Evolutionary conservation across 768 basidiomycete genomes (phyloP).

Genomic region (Kwoniella mangroviensis): DNA sequence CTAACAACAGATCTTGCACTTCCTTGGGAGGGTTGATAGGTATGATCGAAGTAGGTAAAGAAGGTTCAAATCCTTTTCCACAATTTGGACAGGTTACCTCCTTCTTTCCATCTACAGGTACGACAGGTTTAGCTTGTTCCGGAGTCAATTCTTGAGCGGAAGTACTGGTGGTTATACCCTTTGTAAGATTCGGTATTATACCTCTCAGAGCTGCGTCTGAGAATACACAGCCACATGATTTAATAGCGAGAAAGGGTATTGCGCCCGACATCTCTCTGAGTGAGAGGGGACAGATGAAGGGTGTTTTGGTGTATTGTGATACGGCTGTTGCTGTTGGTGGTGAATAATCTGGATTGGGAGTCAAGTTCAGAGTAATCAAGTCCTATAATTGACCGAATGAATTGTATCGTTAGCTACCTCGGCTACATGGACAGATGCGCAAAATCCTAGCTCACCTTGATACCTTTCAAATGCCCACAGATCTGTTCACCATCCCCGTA

Average conservation of each 20-base stretch:
- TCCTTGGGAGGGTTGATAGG: conserved; percentile 52
- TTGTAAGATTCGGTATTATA: conserved; percentile 75
- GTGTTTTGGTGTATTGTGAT: conserved; percentile 62
- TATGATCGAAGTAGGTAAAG: conserved; percentile 24
- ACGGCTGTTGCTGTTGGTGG: conserved; percentile 56
- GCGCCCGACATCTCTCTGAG: conserved; percentile 92
- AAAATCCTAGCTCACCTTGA: conserved; percentile 70
- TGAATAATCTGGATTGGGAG: conserved; percentile 68
- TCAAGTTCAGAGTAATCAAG: conserved; percentile 79
- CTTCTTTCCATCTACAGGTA: conserved; percentile 15
- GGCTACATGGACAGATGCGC: neutral
- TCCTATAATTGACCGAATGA: conserved; percentile 64
- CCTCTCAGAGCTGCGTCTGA: conserved; percentile 80
- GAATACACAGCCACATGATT: conserved; percentile 87
- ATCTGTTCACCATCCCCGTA: conserved; percentile 92
- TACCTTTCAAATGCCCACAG: conserved; percentile 85
- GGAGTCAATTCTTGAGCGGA: conserved; percentile 55
- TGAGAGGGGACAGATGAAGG: conserved; percentile 88
- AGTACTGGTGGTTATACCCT: conserved; percentile 65
- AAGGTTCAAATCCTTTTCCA: conserved; percentile 45
- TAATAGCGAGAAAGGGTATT: conserved; percentile 85
- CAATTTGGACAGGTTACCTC: conserved; percentile 49
- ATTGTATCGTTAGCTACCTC: neutral
- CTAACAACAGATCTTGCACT: conserved; percentile 42
- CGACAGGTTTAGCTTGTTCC: conserved; percentile 33